Evolutionary conservation across 495 filamentous ascomycete species (phyloP), one percentile per base, ranked within the genome.

Genomic region (Penicillium ucsense): DNA sequence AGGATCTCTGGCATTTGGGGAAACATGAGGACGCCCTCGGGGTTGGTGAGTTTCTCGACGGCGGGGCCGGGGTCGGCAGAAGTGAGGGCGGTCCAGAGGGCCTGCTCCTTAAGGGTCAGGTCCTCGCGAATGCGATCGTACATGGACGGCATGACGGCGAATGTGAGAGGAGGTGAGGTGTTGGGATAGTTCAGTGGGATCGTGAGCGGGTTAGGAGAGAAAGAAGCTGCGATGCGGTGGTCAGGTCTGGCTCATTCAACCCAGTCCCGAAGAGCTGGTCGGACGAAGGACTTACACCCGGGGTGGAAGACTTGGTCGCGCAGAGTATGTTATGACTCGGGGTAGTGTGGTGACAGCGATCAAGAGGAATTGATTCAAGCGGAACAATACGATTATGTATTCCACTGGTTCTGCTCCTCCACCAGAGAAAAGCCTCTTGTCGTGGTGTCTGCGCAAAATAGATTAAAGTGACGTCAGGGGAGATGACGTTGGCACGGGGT

Each of bases 121-220:
- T 73, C 70, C 8, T 71, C 51, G 43, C 62, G 62, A 54, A 72
- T 73, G 12, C 70, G 67, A 10, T 73, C 70, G 63, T 72, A 63
- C 45, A 73, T 73, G 12, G 59, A 45, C 9, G 65, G 57, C 67
- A 72, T 66, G 42, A 28, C 57, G 49, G 48, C 10, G 39, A n/a
- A 41, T 10, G 11, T 33, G 40, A 20, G 38, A 49, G 45, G 30
- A 31, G n/a, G 27, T 32, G 9, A 33, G 40, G 10, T 10, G 37
- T 12, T 20, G 32, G 31, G 6, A 8, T 7, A 31, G 40, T 42
- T 6, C 34, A 10, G 34, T 1, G 10, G 1, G 34, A 2, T 6
- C 10, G 34, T 35, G 34, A 7, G 34, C 10, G 34, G 10, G 10
- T 7, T 35, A 2, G 7, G 6, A 35, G 34, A 35, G 7, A 10